A percentile compares a stretch with the other conserved stretches of the same genome.
phyloP scores from a whole-genome alignment of 2,329 filamentous ascomycete species.

The Hymenoscyphus fructigenus region DNA sequence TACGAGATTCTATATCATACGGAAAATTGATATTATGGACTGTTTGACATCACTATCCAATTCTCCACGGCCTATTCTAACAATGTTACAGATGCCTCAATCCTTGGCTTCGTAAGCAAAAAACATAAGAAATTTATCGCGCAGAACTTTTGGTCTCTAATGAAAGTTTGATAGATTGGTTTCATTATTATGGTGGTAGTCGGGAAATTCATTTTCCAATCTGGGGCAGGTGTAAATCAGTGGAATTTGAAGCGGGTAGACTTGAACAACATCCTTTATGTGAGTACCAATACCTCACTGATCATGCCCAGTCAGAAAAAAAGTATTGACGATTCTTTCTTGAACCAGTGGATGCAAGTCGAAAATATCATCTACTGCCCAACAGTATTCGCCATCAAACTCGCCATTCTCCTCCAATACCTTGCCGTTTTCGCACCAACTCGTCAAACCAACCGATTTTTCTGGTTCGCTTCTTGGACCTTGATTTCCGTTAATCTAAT shows the following conservation, averaged over 20 bases:
- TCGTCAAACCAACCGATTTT: neutral
- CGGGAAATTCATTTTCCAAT: neutral
- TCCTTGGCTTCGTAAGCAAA: neutral
- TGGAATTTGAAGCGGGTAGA: neutral
- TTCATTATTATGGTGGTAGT: neutral
- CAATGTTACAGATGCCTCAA: neutral
- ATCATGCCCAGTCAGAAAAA: neutral
- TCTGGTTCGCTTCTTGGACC: neutral
- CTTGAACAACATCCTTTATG: neutral
- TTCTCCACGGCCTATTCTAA: neutral
- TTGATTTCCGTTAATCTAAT: neutral
- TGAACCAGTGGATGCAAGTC: neutral
- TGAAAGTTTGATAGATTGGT: neutral
- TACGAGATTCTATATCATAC: neutral
- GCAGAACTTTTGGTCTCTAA: neutral
- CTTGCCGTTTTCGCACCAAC: neutral
- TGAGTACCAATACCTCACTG: neutral
- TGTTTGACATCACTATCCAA: neutral
- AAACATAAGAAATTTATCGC: too few species aligned
- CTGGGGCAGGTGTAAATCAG: neutral
- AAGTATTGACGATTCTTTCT: neutral
- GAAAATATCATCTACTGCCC: neutral
- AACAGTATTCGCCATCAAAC: neutral
- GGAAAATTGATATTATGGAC: neutral
- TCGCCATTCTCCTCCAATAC: neutral